Percentiles rank a stretch among this genome's conserved stretches.
These are phyloP conservation scores for Trichoderma lentiforme DNA, from an alignment of 2,329 filamentous ascomycete genomes.

Conservation along the genomic window DNA sequence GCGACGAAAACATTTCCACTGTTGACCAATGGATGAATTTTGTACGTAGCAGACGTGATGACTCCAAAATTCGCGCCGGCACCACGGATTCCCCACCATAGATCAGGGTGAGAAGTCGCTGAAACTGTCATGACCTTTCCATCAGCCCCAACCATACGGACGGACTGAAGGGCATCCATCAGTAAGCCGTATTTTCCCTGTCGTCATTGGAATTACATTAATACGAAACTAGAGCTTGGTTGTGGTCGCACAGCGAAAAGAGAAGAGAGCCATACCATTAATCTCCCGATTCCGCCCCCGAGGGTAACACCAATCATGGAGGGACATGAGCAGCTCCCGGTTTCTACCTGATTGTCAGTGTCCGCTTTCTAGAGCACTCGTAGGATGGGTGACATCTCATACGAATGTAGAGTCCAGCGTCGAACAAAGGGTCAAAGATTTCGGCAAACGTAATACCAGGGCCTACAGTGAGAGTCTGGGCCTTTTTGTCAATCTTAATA, in stretches of 20 bases:
- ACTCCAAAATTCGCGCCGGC: slow-evolving; percentile 6
- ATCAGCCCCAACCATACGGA: neutral
- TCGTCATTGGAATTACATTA: neutral
- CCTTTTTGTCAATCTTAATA: neutral
- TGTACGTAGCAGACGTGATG: slow-evolving; percentile 6
- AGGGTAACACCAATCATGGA: slow-evolving; percentile 8
- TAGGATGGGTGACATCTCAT: neutral
- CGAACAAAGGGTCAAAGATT: neutral
- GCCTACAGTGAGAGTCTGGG: slow-evolving; percentile 2
- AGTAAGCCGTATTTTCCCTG: neutral
- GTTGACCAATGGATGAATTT: neutral
- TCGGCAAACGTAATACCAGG: slow-evolving; percentile 7
- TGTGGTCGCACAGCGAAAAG: neutral
- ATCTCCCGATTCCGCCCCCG: neutral
- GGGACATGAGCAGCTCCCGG: slow-evolving; percentile 6
- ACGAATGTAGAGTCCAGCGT: slow-evolving; percentile 9
- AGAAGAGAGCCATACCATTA: neutral
- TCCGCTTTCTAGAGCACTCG: no score
- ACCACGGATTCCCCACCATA: slow-evolving; percentile 9
- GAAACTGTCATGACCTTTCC: neutral
- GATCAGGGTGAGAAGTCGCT: neutral
- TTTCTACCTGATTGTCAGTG: neutral
- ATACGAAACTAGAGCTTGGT: neutral
- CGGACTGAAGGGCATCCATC: neutral
- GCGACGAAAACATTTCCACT: neutral